These are phyloP conservation scores for Rhizophora mangle DNA, from an alignment of 345 rosid species.

Conservation along the genomic window DNA sequence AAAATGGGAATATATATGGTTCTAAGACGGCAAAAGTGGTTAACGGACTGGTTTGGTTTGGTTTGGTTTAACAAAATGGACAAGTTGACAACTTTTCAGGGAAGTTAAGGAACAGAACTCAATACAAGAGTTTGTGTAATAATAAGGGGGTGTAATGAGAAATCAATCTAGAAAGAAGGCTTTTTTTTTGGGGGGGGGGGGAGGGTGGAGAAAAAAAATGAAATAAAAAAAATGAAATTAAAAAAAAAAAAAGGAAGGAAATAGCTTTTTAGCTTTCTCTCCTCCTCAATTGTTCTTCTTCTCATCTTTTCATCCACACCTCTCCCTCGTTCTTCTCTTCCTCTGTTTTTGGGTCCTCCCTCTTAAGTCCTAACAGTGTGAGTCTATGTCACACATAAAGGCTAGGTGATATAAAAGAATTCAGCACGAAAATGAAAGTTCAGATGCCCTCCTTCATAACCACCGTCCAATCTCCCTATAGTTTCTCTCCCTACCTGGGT, in stretches of 20 bases:
- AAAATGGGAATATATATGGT: background rate
- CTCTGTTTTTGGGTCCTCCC: background rate
- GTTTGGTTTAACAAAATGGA: background rate
- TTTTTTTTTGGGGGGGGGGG: background rate
- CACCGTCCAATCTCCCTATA: conserved; percentile 11
- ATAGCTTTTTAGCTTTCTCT: conserved; percentile 1
- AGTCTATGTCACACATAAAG: conserved; percentile 8
- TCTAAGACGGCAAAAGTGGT: background rate
- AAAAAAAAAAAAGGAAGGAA: background rate
- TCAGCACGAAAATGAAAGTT: conserved; percentile 47
- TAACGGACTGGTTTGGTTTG: background rate
- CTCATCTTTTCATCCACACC: conserved; percentile 5
- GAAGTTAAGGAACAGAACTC: background rate
- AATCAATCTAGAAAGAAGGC: background rate
- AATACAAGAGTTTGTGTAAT: background rate
- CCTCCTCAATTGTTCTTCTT: background rate
- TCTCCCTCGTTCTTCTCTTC: background rate
- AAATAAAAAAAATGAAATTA: background rate
- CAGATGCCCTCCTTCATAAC: conserved; percentile 40
- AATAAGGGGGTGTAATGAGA: background rate
- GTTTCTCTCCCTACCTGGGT: conserved; percentile 18
- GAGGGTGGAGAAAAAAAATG: background rate
- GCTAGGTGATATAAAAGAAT: conserved; percentile 20
- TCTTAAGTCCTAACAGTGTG: background rate
- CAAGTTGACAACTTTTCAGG: background rate